Evolutionary conservation across 306 rosid genomes (phyloP), one percentile per base, ranked within the genome.

Genomic region (Elaeagnus macrophylla): DNA sequence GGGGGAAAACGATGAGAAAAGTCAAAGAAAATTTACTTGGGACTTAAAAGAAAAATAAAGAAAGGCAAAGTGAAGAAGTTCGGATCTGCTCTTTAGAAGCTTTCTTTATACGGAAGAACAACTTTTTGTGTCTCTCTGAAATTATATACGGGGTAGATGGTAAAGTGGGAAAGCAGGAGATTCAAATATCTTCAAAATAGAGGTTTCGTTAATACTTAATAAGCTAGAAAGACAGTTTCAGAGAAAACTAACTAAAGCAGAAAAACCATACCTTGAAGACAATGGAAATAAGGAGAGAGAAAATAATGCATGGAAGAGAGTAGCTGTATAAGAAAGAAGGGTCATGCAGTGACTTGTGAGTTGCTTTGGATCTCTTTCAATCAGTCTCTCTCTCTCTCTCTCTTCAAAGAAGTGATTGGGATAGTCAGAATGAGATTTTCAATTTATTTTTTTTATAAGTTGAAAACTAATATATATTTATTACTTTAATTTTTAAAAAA

Each of bases 121-220:
- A 51, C 70, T 62, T 73, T 59, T 6, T 45, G 41, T 66, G 46
- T 49, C 56, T 48, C 50, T 72, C 39, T 60, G 52, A 53, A 68
- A 77, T 39, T 39, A 64, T 47, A 25, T 5, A 25, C 4, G 32
- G 32, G 32, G 32, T 25, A 57, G 50, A 12, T 12, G 40, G 54
- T 11, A 52, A 64, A 68, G 39, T 69, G 8, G 35, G 39, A 52
- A 66, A 54, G 48, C 25, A 16, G 50, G 47, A 62, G 70, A 66
- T 71, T 54, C 69, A n/a, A 39, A 61, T 59, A 65, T 56, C 65
- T 62, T 68, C 74, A 65, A 56, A 55, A 47, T 19, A n/a, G 44
- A 25, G 6, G 40, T 20, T 7, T 12, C 20, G 36, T 18, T 8
- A 5, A 19, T 20, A 12, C 12, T n/a, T 12, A 1, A 0, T 44